A percentile compares a stretch with the other conserved stretches of the same genome.
These are phyloP conservation scores for Arthromyces matolae DNA, from an alignment of 768 basidiomycete species.

Conservation along the genomic window DNA sequence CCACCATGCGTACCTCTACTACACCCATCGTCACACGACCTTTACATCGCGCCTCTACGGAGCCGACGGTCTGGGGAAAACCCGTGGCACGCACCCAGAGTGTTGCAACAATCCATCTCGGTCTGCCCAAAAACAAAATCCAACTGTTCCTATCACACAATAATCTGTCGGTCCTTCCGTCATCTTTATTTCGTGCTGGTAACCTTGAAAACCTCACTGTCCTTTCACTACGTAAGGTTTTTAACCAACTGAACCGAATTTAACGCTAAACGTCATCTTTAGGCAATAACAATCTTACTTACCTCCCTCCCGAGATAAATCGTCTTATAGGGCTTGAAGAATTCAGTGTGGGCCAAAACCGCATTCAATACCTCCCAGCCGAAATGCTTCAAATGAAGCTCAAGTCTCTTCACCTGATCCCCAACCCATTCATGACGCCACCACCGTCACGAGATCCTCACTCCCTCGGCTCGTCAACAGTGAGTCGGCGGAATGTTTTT, in stretches of 20 bases:
- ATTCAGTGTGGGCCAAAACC: conserved; percentile 61
- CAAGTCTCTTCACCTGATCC: conserved; percentile 41
- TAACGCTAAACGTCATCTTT: conserved; percentile 21
- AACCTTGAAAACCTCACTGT: conserved; percentile 53
- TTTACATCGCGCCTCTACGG: conserved; percentile 32
- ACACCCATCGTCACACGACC: conserved; percentile 18
- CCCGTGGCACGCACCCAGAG: conserved; percentile 25
- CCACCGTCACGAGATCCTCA: conserved; percentile 4
- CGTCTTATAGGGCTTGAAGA: conserved; percentile 50
- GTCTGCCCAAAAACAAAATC: conserved; percentile 46
- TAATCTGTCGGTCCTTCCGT: conserved; percentile 49
- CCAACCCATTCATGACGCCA: conserved; percentile 55
- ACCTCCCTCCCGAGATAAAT: conserved; percentile 61
- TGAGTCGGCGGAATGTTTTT: conserved; percentile 2
- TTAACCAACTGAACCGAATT: background rate
- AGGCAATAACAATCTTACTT: conserved; percentile 57
- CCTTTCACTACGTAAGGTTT: conserved; percentile 57
- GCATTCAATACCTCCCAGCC: conserved; percentile 55
- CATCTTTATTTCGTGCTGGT: conserved; percentile 42
- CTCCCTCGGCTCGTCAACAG: conserved; percentile 10
- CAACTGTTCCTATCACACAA: conserved; percentile 58
- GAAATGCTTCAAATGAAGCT: conserved; percentile 63
- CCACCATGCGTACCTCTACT: conserved; percentile 1
- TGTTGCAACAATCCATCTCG: conserved; percentile 28
- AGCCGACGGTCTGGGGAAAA: conserved; percentile 24